A percentile compares a stretch with the other conserved stretches of the same genome.
Conservation (phyloP, 495 filamentous ascomycete genomes). For the Neurospora sp. region DNA sequence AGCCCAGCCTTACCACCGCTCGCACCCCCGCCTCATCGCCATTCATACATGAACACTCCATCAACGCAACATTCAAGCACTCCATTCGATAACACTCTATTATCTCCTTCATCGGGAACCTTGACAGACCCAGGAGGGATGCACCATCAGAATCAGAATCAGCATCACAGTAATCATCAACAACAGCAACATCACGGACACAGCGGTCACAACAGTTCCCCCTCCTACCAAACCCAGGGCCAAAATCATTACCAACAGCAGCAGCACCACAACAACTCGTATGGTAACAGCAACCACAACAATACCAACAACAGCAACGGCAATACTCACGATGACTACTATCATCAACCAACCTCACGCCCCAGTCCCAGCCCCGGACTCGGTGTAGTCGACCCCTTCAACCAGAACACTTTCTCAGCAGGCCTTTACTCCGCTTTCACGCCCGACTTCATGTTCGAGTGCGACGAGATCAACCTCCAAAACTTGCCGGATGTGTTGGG, state of each 20-base stretch:
- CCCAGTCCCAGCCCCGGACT: neutral
- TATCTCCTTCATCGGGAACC: neutral
- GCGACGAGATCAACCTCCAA: neutral
- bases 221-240: neutral
- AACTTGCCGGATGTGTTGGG: neutral
- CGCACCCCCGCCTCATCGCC: neutral
- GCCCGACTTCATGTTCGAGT: neutral
- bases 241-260: neutral
- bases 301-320: slow-evolving; percentile 7
- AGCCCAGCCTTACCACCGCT: neutral
- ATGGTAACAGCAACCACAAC: neutral
- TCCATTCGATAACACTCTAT: neutral
- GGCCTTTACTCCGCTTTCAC: neutral
- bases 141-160: slow-evolving; percentile 2
- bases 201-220: neutral
- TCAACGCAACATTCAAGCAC: neutral
- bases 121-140: neutral
- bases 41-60: neutral
- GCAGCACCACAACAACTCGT: neutral
- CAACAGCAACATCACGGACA: neutral
- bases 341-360: neutral
- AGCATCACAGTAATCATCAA: neutral
- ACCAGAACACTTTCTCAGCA: neutral
- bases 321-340: slow-evolving; percentile 11
- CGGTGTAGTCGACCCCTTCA: neutral